Conservation (phyloP, 768 basidiomycete species). For the Boletus rubroflammeus region DNA sequence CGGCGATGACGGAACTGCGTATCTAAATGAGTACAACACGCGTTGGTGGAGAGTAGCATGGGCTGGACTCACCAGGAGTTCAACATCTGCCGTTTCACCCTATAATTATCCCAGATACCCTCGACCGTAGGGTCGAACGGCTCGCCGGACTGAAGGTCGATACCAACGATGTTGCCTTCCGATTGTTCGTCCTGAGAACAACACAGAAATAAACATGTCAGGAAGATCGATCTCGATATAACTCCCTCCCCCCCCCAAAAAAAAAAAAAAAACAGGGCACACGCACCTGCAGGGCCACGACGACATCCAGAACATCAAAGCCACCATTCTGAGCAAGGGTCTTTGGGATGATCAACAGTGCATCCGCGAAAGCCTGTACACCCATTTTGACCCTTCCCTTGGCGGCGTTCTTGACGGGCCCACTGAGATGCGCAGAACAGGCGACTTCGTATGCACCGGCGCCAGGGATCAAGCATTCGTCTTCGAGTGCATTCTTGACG, state of each 20-base stretch:
- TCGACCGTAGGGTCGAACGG: slow-evolving; percentile 94
- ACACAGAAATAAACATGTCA: slow-evolving; percentile 1
- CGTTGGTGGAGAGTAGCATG: slow-evolving; percentile 10
- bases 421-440: slow-evolving; percentile 79
- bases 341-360: slow-evolving; percentile 91
- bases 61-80: slow-evolving; percentile 76
- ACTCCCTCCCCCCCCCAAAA: background rate
- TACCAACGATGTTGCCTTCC: slow-evolving; percentile 88
- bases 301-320: slow-evolving; percentile 93
- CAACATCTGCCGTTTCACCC: slow-evolving; percentile 98
- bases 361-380: slow-evolving; percentile 95
- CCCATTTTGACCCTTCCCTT: slow-evolving; percentile 97
- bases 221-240: slow-evolving; percentile 10
- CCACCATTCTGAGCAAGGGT: slow-evolving; percentile 95
- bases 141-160: slow-evolving; percentile 91
- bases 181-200: slow-evolving; percentile 78
- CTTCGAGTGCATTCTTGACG: slow-evolving; percentile 96
- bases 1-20: slow-evolving; percentile 83
- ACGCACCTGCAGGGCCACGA: slow-evolving; percentile 83
- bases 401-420: slow-evolving; percentile 74
- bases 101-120: slow-evolving; percentile 98
- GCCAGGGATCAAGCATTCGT: slow-evolving; percentile 85
- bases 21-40: slow-evolving; percentile 26
- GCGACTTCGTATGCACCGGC: slow-evolving; percentile 97
- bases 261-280: slow-evolving; percentile 5